phyloP scores from a whole-genome alignment of 2,329 filamentous ascomycete genomes.

The Colletotrichum spinosum region DNA sequence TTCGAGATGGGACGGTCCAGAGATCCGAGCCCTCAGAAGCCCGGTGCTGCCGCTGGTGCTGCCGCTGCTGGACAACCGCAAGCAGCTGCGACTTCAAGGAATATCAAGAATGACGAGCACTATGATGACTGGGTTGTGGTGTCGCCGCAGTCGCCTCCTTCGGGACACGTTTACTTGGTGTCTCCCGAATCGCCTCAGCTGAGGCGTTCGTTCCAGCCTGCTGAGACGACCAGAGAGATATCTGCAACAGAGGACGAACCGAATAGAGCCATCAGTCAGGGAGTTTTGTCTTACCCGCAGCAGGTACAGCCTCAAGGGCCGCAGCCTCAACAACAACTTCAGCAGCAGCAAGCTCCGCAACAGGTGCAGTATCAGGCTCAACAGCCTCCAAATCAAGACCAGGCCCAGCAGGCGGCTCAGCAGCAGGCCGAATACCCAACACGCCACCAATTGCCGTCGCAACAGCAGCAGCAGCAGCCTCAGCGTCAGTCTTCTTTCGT shows the following conservation, averaged over 20 bases:
- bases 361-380: neutral
- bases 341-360: neutral
- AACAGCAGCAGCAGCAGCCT: constrained; percentile 26
- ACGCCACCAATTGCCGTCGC: constrained; percentile 26
- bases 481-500: constrained; percentile 62
- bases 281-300: neutral
- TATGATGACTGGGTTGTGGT: constrained; percentile 49
- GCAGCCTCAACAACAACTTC: too few relatives aligned
- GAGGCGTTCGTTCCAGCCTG: constrained; percentile 14
- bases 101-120: constrained; percentile 38
- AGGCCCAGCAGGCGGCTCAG: constrained; percentile 32
- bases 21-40: constrained; percentile 27
- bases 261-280: neutral
- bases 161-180: constrained; percentile 41
- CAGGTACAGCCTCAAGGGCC: neutral
- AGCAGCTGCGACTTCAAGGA: neutral
- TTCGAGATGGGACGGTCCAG: constrained; percentile 44
- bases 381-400: constrained; percentile 1
- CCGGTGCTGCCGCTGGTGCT: constrained; percentile 6
- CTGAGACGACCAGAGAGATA: constrained; percentile 14
- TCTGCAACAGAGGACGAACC: neutral
- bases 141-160: constrained; percentile 42
- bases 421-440: constrained; percentile 38
- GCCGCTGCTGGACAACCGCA: constrained; percentile 2
- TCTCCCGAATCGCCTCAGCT: constrained; percentile 35